phyloP scores from a whole-genome alignment of 345 rosid species.

The Mercurialis annua region DNA sequence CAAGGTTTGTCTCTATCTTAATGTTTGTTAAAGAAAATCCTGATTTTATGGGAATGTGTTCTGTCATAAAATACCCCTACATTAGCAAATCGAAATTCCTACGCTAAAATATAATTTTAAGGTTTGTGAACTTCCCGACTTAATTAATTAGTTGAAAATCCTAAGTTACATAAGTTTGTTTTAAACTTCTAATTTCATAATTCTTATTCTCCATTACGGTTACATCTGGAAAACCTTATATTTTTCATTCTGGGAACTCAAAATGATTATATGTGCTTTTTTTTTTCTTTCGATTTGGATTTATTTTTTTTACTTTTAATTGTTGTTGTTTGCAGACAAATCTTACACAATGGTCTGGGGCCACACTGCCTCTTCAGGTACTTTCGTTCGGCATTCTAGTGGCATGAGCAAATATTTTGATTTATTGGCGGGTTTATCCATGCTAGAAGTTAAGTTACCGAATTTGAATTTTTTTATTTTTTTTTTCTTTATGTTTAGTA shows the following conservation, averaged over 20 bases:
- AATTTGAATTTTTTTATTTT: not conserved
- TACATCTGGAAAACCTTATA: constrained; percentile 2
- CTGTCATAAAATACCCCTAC: too few relatives aligned
- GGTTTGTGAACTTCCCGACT: too few relatives aligned
- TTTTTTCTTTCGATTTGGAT: constrained; percentile 16
- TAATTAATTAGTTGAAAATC: too few relatives aligned
- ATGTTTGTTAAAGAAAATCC: not conserved
- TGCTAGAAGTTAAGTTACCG: not conserved
- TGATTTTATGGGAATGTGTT: constrained; percentile 7
- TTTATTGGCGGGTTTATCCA: not conserved
- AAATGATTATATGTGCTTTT: not conserved
- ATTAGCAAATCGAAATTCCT: too few relatives aligned
- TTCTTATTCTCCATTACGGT: not conserved
- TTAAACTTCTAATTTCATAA: too few relatives aligned
- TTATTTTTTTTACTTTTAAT: constrained; percentile 1
- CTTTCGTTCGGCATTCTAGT: not conserved
- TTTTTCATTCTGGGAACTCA: constrained; percentile 7
- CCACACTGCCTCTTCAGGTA: constrained; percentile 96
- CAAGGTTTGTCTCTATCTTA: constrained; percentile 60
- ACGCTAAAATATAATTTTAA: too few relatives aligned
- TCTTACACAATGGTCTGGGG: constrained; percentile 94
- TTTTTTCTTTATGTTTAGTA: not conserved
- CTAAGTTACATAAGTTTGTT: too few relatives aligned
- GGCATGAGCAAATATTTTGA: not conserved
- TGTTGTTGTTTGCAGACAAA: constrained; percentile 64